phyloP scores from a whole-genome alignment of 2,329 filamentous ascomycete species.

The Pseudogymnoascus sp. region DNA sequence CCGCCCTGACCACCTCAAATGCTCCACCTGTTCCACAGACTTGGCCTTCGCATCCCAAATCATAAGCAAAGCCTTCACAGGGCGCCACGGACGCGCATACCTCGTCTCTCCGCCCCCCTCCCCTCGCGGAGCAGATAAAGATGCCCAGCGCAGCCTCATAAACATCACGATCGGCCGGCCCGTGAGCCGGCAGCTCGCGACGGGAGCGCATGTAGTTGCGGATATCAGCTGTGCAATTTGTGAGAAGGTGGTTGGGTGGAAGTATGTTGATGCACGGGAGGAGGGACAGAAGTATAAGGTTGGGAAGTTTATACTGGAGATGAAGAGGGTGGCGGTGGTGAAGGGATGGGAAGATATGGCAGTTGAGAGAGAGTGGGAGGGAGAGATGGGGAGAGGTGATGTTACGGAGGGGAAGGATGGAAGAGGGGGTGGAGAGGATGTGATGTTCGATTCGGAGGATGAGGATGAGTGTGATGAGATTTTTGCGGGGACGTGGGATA shows the following conservation, averaged over 20 bases:
- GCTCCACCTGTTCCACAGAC: slow-evolving; percentile 51
- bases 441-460: slow-evolving; percentile 56
- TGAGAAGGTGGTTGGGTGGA: slow-evolving; percentile 55
- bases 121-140: slow-evolving; percentile 17
- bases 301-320: slow-evolving; percentile 62
- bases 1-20: slow-evolving; percentile 51
- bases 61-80: slow-evolving; percentile 59
- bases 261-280: slow-evolving; percentile 58
- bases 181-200: slow-evolving; percentile 52
- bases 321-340: slow-evolving; percentile 46
- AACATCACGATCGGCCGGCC: slow-evolving; percentile 50
- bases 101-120: slow-evolving; percentile 42
- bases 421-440: slow-evolving; percentile 24
- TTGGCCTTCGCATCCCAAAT: slow-evolving; percentile 56
- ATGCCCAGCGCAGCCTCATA: slow-evolving; percentile 31
- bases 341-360: slow-evolving; percentile 47
- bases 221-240: slow-evolving; percentile 55
- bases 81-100: slow-evolving; percentile 57
- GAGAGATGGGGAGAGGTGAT: slow-evolving; percentile 14
- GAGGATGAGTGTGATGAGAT: slow-evolving; percentile 62
- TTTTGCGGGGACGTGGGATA: slow-evolving; percentile 56
- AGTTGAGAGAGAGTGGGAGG: slow-evolving; percentile 11
- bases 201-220: slow-evolving; percentile 56
- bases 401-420: slow-evolving; percentile 10
- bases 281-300: slow-evolving; percentile 57